A percentile compares a stretch with the other conserved stretches of the same genome.
Conservation (phyloP, 192 early-diverging fungal genomes). For the Linnemannia exigua region DNA sequence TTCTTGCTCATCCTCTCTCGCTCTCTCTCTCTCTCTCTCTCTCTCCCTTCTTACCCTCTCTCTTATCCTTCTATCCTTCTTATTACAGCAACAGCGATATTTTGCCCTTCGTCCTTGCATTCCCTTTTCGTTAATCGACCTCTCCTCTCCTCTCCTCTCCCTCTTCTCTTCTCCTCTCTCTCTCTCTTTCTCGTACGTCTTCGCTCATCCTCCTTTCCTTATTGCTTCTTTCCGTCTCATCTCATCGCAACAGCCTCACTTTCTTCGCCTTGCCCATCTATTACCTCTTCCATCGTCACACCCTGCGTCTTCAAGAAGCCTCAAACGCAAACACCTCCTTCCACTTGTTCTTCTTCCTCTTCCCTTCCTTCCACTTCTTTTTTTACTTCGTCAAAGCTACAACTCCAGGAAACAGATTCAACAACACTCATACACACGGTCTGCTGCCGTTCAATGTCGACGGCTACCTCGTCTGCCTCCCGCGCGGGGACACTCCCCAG, state of each 20-base stretch:
- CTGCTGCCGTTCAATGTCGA: conserved; percentile 28
- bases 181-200: neutral
- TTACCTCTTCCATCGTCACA: neutral
- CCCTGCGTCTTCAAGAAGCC: neutral
- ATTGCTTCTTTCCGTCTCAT: neutral
- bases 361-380: neutral
- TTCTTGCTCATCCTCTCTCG: neutral
- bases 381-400: neutral
- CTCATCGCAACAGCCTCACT: neutral
- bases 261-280: neutral
- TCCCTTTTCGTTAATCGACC: neutral
- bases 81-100: too few relatives aligned
- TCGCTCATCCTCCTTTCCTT: neutral
- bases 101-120: neutral
- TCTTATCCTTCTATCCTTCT: neutral
- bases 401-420: neutral
- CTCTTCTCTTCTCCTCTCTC: neutral
- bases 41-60: neutral
- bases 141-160: neutral
- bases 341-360: neutral
- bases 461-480: conserved; percentile 38
- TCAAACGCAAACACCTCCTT: neutral
- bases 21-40: neutral
- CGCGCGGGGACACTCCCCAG: conserved; percentile 43
- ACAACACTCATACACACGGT: neutral